Evolutionary conservation across 345 rosid genomes (phyloP).

Genomic region (Trapa incisa): DNA sequence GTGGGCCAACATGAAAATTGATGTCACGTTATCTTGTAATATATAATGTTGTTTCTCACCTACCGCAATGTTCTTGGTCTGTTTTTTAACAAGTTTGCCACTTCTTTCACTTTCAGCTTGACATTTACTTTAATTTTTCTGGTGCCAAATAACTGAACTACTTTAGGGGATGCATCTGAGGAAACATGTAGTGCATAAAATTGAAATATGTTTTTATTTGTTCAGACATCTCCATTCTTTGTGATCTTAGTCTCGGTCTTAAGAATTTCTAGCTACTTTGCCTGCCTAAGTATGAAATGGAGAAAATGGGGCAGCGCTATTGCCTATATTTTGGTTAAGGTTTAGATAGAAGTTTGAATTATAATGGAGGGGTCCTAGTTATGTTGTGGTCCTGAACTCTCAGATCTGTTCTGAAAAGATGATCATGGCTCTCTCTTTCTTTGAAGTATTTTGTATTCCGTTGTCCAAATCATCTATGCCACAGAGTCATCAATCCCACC

Average conservation of each 20-base stretch:
- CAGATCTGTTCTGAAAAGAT: background rate
- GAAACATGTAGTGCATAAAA: too few species aligned
- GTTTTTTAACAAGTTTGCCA: too few species aligned
- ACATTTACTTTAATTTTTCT: background rate
- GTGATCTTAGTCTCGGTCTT: background rate
- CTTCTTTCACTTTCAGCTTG: too few species aligned
- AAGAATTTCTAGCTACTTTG: background rate
- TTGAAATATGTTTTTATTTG: too few species aligned
- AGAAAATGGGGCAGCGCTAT: background rate
- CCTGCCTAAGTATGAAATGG: too few species aligned
- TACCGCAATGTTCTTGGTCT: background rate
- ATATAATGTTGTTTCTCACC: background rate
- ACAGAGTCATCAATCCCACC: background rate
- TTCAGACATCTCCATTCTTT: background rate
- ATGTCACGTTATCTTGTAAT: too few species aligned
- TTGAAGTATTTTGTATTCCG: background rate
- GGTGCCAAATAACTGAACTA: background rate
- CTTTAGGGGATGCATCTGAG: background rate
- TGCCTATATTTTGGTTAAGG: background rate
- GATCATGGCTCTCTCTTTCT: background rate
- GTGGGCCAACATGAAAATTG: too few species aligned
- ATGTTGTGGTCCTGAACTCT: background rate
- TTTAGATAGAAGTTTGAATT: background rate
- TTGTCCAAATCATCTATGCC: background rate
- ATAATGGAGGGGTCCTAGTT: background rate